phyloP scores from a whole-genome alignment of 352 stramenopile genomes.

The Phytophthora litchii region DNA sequence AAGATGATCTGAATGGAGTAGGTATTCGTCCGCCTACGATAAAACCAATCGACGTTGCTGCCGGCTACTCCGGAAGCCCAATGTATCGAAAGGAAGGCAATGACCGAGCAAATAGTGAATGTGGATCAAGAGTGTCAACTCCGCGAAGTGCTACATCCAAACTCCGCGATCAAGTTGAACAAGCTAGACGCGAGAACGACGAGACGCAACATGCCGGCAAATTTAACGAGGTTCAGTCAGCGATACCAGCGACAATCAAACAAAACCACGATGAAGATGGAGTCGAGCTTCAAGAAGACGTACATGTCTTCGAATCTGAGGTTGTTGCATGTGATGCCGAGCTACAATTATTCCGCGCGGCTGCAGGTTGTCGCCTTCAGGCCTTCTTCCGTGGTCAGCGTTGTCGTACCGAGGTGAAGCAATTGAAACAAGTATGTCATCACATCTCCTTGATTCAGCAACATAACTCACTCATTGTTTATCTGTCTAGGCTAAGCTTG shows the following conservation, averaged over 20 bases:
- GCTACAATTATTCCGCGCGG: slow-evolving; percentile 24
- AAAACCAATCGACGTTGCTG: slow-evolving; percentile 9
- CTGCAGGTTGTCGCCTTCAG: slow-evolving; percentile 41
- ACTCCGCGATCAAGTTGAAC: slow-evolving; percentile 39
- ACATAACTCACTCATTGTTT: slow-evolving; percentile 4
- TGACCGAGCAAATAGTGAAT: background rate
- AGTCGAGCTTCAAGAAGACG: slow-evolving; percentile 32
- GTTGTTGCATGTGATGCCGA: slow-evolving; percentile 22
- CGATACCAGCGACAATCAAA: background rate
- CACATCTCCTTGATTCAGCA: no score
- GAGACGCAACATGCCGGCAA: slow-evolving; percentile 4
- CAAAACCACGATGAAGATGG: slow-evolving; percentile 10
- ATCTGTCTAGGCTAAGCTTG: slow-evolving; percentile 15
- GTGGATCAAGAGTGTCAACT: slow-evolving; percentile 19
- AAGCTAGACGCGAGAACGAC: slow-evolving; percentile 26
- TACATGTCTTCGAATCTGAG: slow-evolving; percentile 29
- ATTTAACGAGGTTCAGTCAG: slow-evolving; percentile 1
- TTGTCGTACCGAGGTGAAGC: slow-evolving; percentile 30
- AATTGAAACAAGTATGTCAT: slow-evolving; percentile 32
- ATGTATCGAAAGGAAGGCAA: background rate
- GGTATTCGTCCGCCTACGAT: background rate
- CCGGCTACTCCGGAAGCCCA: slow-evolving; percentile 2
- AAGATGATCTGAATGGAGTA: slow-evolving; percentile 50
- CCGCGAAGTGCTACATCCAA: slow-evolving; percentile 36
- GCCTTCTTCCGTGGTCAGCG: slow-evolving; percentile 36